Conservation (phyloP, 192 early-diverging fungal species). For the Backusella morwellensis region DNA sequence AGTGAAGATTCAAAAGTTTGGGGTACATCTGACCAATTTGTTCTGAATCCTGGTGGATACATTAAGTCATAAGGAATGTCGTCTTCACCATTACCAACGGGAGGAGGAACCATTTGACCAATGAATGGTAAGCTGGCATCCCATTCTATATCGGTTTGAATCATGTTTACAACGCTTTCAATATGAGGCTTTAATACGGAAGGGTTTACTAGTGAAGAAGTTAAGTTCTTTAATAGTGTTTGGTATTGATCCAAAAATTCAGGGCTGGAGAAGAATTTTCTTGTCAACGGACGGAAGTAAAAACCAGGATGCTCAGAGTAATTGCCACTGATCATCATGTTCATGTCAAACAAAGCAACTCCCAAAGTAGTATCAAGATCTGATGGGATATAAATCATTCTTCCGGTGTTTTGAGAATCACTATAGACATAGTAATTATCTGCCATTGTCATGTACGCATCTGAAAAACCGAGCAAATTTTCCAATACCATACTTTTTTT, state of each 20-base stretch:
- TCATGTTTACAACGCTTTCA: slow-evolving; percentile 12
- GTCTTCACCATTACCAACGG: background rate
- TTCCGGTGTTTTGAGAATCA: background rate
- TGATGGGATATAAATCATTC: background rate
- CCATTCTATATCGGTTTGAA: slow-evolving; percentile 8
- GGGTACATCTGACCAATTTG: background rate
- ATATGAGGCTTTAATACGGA: background rate
- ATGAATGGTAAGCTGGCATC: background rate
- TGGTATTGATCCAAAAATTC: background rate
- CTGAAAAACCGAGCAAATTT: slow-evolving; percentile 3
- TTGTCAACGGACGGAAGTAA: background rate
- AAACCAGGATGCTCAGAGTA: slow-evolving; percentile 14
- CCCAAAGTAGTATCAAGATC: slow-evolving; percentile 13
- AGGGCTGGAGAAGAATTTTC: background rate
- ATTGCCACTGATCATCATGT: slow-evolving; percentile 5
- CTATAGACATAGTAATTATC: slow-evolving; percentile 9
- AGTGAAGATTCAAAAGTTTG: slow-evolving; percentile 3
- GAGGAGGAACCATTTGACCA: background rate
- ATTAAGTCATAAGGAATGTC: background rate
- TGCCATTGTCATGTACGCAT: slow-evolving; percentile 1
- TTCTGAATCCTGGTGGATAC: background rate
- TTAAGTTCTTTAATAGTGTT: background rate
- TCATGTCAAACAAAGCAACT: background rate
- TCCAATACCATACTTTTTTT: slow-evolving; percentile 5
- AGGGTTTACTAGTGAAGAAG: background rate